Percentiles rank a stretch among this genome's conserved stretches.
Evolutionary conservation across 139 green algal genomes (phyloP).

Genomic region (Chlamydomonas sphaeroides): DNA sequence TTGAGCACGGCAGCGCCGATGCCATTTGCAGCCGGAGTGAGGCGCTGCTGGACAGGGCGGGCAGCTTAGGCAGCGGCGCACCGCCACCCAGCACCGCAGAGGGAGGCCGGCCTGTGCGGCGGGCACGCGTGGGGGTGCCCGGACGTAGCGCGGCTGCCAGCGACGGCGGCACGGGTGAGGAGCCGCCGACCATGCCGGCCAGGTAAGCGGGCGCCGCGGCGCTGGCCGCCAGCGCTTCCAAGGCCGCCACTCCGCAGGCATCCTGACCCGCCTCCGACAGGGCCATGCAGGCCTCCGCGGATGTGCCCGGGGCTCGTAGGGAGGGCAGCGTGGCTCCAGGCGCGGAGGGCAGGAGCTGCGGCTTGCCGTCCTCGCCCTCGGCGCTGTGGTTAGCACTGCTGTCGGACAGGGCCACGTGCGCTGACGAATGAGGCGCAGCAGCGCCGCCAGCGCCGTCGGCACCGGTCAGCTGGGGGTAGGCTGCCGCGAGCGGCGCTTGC

Average conservation of each 20-base stretch:
- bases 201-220: background rate
- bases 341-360: too few species aligned
- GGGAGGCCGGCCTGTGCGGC: conserved; percentile 17
- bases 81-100: background rate
- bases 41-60: conserved; percentile 12
- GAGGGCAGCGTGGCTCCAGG: too few species aligned
- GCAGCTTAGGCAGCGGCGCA: conserved; percentile 26
- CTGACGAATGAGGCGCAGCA: background rate
- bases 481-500: too few species aligned
- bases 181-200: background rate
- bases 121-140: conserved; percentile 17
- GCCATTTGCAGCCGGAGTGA: background rate
- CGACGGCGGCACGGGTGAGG: too few species aligned
- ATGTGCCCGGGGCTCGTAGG: too few species aligned
- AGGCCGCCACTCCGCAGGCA: too few species aligned
- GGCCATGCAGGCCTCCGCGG: too few species aligned
- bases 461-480: background rate
- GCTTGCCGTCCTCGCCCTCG: background rate
- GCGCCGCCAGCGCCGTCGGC: background rate
- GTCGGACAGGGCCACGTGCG: conserved; percentile 21
- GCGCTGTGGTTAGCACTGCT: conserved; percentile 6
- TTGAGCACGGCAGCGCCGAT: background rate
- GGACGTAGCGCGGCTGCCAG: background rate
- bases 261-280: too few species aligned
- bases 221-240: too few species aligned